These are phyloP conservation scores for Pyrenophora teres DNA, from an alignment of 2,329 filamentous ascomycete genomes.

Conservation along the genomic window DNA sequence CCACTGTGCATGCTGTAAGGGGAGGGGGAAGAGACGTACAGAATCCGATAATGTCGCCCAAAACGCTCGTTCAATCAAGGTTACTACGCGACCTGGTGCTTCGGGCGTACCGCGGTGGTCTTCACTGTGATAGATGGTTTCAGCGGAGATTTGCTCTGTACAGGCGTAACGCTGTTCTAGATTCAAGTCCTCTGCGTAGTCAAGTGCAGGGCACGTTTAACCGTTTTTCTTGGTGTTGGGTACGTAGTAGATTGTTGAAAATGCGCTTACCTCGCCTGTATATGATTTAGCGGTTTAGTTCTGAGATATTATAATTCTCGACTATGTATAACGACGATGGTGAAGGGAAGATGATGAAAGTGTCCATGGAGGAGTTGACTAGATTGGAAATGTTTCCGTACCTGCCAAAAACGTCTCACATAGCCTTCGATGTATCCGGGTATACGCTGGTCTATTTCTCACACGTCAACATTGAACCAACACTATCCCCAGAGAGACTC, in stretches of 20 bases:
- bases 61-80: slow-evolving; percentile 81
- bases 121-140: slow-evolving; percentile 61
- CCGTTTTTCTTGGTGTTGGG: too few species aligned
- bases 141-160: too few species aligned
- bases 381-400: slow-evolving; percentile 52
- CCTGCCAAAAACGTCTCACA: slow-evolving; percentile 97
- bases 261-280: slow-evolving; percentile 41
- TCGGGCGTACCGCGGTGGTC: slow-evolving; percentile 93
- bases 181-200: too few species aligned
- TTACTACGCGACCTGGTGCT: slow-evolving; percentile 87
- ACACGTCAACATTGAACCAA: not conserved
- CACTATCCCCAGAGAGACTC: too few species aligned
- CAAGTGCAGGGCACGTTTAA: too few species aligned
- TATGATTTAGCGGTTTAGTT: too few species aligned
- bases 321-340: too few species aligned
- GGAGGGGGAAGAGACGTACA: slow-evolving; percentile 40
- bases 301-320: too few species aligned
- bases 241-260: too few species aligned
- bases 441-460: slow-evolving; percentile 71
- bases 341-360: not conserved
- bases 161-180: too few species aligned
- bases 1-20: slow-evolving; percentile 37
- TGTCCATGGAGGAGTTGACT: not conserved
- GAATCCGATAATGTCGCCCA: slow-evolving; percentile 78
- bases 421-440: slow-evolving; percentile 93